Evolutionary conservation across 2,329 filamentous ascomycete genomes (phyloP).

Genomic region (Penicillium rolfsii): DNA sequence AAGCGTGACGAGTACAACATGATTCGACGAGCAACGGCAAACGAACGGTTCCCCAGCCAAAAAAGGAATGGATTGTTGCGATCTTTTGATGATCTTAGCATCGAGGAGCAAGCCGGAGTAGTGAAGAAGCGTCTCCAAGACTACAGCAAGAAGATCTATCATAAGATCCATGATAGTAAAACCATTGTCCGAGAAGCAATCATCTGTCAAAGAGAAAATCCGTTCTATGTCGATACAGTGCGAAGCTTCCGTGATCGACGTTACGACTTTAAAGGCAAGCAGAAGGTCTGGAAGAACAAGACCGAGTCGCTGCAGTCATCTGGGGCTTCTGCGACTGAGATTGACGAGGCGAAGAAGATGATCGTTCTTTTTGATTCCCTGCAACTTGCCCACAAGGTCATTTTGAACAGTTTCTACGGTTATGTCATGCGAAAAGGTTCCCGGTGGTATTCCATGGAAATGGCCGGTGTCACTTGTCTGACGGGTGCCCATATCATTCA

Average conservation of each 20-base stretch:
- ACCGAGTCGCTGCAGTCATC: slow-evolving; percentile 81
- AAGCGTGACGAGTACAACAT: slow-evolving; percentile 99
- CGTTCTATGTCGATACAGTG: slow-evolving; percentile 97
- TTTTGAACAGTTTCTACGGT: slow-evolving; percentile 97
- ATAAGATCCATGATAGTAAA: slow-evolving; percentile 95
- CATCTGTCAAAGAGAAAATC: slow-evolving; percentile 96
- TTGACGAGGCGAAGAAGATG: slow-evolving; percentile 98
- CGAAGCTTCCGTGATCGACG: slow-evolving; percentile 93
- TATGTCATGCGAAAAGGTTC: slow-evolving; percentile 99
- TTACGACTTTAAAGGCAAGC: slow-evolving; percentile 97
- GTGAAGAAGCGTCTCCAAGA: slow-evolving; percentile 86
- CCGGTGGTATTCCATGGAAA: slow-evolving; percentile 98
- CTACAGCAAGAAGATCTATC: slow-evolving; percentile 98
- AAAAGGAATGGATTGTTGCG: slow-evolving; percentile 69
- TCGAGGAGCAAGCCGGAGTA: slow-evolving; percentile 79
- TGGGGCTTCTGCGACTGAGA: slow-evolving; percentile 73
- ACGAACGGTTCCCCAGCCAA: slow-evolving; percentile 87
- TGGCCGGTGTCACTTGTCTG: slow-evolving; percentile 97
- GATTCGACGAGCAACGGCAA: slow-evolving; percentile 89
- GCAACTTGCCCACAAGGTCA: slow-evolving; percentile 97
- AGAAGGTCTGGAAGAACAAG: slow-evolving; percentile 98
- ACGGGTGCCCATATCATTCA: slow-evolving; percentile 97
- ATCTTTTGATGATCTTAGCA: slow-evolving; percentile 76
- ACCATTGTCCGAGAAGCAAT: slow-evolving; percentile 94
- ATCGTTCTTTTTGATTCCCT: slow-evolving; percentile 93